These are phyloP conservation scores for Hyparrhenia diplandra DNA, from an alignment of 176 grass and related monocot genomes.

Conservation along the genomic window DNA sequence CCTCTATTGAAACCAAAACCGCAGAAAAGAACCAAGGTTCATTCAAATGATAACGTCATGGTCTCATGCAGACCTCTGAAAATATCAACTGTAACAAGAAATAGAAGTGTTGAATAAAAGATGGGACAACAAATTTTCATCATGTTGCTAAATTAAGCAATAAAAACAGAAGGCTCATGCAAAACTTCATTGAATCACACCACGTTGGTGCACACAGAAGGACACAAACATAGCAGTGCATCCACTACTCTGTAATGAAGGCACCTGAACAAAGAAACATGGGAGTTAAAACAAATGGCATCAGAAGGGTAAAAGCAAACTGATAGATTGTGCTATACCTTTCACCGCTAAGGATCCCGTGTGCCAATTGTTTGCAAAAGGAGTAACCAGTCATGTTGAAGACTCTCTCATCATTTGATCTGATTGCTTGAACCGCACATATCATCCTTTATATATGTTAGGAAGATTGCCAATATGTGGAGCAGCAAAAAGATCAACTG, in stretches of 20 bases:
- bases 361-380: conserved; percentile 63
- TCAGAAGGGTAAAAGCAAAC: neutral
- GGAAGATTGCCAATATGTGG: neutral
- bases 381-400: conserved; percentile 53
- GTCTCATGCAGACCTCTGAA: too few relatives aligned
- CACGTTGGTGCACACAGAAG: conserved; percentile 22
- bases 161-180: too few relatives aligned
- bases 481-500: neutral
- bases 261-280: conserved; percentile 40
- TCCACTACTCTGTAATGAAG: conserved; percentile 65
- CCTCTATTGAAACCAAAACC: too few relatives aligned
- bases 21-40: too few relatives aligned
- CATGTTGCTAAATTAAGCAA: too few relatives aligned
- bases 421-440: conserved; percentile 55
- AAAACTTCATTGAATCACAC: neutral
- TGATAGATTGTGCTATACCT: conserved; percentile 41
- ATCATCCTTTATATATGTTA: conserved; percentile 29
- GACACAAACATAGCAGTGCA: conserved; percentile 40
- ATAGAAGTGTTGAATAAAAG: too few relatives aligned
- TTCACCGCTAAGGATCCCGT: conserved; percentile 69
- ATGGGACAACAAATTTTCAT: too few relatives aligned
- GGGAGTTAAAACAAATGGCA: neutral
- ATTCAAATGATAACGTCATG: too few relatives aligned
- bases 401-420: conserved; percentile 45
- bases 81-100: too few relatives aligned